A percentile compares a stretch with the other conserved stretches of the same genome.
Evolutionary conservation across 2,329 filamentous ascomycete species (phyloP).

Genomic region (Fusarium xylarioides): DNA sequence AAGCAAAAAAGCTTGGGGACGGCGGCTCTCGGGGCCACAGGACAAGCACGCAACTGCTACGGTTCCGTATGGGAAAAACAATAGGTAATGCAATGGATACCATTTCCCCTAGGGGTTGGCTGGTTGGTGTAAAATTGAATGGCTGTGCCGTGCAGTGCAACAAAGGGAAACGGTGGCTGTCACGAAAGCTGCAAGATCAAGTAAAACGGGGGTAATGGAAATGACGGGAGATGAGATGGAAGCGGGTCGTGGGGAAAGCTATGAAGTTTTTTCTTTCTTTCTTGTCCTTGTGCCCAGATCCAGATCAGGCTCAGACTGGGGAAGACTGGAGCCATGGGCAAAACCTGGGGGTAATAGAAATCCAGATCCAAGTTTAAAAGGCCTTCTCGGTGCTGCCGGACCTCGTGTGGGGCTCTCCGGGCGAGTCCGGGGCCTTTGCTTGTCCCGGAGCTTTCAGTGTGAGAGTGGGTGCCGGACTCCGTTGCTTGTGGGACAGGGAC

Average conservation of each 20-base stretch:
- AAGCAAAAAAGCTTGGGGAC: slow-evolving; percentile 11
- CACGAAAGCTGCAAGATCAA: slow-evolving; percentile 48
- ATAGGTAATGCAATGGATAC: slow-evolving; percentile 24
- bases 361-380: slow-evolving; percentile 29
- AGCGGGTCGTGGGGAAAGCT: slow-evolving; percentile 33
- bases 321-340: slow-evolving; percentile 29
- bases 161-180: slow-evolving; percentile 40
- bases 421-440: slow-evolving; percentile 33
- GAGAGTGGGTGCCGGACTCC: slow-evolving; percentile 31
- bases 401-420: slow-evolving; percentile 41
- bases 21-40: slow-evolving; percentile 22
- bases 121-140: slow-evolving; percentile 15
- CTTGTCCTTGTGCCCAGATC: slow-evolving; percentile 10
- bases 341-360: slow-evolving; percentile 52
- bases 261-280: slow-evolving; percentile 22
- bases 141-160: slow-evolving; percentile 25
- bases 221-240: slow-evolving; percentile 23
- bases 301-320: slow-evolving; percentile 27
- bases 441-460: slow-evolving; percentile 13
- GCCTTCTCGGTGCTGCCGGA: slow-evolving; percentile 36
- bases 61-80: not conserved
- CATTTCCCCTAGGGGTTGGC: slow-evolving; percentile 33
- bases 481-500: slow-evolving; percentile 23
- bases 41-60: slow-evolving; percentile 27
- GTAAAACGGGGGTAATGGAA: slow-evolving; percentile 51